These are phyloP conservation scores for Linnemannia schmuckeri DNA, from an alignment of 192 early-diverging fungal species.

Conservation along the genomic window DNA sequence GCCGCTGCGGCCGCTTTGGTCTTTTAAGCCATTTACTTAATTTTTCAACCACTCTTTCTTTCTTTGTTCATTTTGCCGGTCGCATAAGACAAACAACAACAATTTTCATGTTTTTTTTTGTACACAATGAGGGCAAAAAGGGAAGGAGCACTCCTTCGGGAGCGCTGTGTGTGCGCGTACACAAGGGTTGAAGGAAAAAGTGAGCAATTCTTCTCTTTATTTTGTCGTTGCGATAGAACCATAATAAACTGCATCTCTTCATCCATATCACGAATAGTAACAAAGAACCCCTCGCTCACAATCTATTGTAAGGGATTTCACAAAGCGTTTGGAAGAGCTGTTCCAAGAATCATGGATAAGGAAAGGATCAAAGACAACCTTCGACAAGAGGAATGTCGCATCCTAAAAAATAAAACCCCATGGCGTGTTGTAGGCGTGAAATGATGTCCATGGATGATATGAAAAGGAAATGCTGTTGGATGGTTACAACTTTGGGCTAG, in stretches of 20 bases:
- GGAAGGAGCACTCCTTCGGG: neutral
- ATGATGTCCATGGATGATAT: neutral
- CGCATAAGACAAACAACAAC: neutral
- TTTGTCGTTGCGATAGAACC: neutral
- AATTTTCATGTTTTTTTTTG: neutral
- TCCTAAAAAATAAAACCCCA: neutral
- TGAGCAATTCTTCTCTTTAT: neutral
- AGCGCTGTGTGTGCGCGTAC: neutral
- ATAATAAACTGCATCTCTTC: slow-evolving; percentile 1
- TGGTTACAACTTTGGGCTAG: neutral
- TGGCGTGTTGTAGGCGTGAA: neutral
- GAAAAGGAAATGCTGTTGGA: too few species aligned
- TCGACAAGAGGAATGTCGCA: neutral
- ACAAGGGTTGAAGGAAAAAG: neutral
- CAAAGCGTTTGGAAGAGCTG: neutral
- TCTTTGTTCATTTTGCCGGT: neutral
- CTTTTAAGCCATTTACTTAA: neutral
- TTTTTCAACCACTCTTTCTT: too few species aligned
- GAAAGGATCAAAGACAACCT: too few species aligned
- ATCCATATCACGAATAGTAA: neutral
- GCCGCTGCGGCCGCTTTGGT: slow-evolving; percentile 19
- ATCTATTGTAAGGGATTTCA: neutral
- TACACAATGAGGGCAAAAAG: neutral
- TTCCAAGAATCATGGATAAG: neutral
- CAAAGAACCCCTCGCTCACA: neutral